Base-by-base conservation (phyloP, 75 land plant genomes). In the Azolla pinnata region DNA sequence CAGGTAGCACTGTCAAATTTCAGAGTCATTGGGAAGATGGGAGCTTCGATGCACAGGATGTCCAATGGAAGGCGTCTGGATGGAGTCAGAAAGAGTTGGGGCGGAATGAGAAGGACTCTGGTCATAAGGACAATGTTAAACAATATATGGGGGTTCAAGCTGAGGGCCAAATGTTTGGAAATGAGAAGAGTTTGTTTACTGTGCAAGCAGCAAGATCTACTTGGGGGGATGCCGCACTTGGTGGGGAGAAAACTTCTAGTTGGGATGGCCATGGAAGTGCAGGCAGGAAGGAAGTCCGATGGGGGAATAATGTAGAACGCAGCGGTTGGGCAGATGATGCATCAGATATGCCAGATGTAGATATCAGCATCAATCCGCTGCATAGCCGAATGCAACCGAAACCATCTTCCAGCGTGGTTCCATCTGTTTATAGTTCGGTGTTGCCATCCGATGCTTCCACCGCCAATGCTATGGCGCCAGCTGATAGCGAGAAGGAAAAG, bases 401-500 rank as follows among this genome's bases (percentile, higher is more conserved):
- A 24, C 69, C 54, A 29, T 10, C 74, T 19, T 23, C 57, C 14
- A 9, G 34, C 1, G 25, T 16, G 0, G 44, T 54, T 5, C 29
- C 33, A 14, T 4, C 31, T 25, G 27, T 31, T 28, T n/a, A n/a
- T n/a, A n/a, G n/a, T n/a, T n/a, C n/a, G n/a, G n/a, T n/a, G n/a
- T n/a, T n/a, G n/a, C n/a, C n/a, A n/a, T 3, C 67, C 2, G 10
- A 2, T 8, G 23, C 8, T 9, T 4, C 67, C 4, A 33, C 55
- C 29, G 30, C 12, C 4, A 33, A 40, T 42, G 46, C 33, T 42
- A 49, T 29, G 35, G 54, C 46, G 21, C n/a, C 28, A 42, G 47
- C 51, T 16, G 60, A 61, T 4, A 66, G 55, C 66, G 96, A 92
- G 67, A 65, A 75, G 45, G 96, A 90, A 33, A 93, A 90, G 57